phyloP scores from a whole-genome alignment of 2,329 filamentous ascomycete species.

The Ramichloridium luteum region DNA sequence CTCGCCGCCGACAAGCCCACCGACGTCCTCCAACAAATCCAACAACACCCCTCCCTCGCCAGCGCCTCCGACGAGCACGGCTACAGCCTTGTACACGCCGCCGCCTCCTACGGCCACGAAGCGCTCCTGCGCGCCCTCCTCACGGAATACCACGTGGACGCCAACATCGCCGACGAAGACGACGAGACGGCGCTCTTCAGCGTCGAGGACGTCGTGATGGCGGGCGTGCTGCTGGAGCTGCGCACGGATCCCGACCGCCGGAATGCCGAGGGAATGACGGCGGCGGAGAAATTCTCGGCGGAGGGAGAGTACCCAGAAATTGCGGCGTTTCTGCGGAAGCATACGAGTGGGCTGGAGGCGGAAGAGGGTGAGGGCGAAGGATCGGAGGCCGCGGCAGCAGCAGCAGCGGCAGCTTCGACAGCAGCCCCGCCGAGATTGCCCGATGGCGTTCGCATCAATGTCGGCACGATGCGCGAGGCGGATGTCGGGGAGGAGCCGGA shows the following conservation, averaged over 20 bases:
- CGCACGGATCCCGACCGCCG: conserved; percentile 52
- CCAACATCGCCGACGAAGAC: conserved; percentile 80
- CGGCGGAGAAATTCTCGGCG: conserved; percentile 63
- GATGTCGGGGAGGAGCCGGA: conserved; percentile 54
- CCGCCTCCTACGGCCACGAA: conserved; percentile 81
- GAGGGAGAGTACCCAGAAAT: conserved; percentile 71
- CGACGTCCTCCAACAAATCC: conserved; percentile 61
- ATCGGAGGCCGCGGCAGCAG: conserved; percentile 12
- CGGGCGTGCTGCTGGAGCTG: conserved; percentile 67
- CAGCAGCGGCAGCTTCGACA: conserved; percentile 19
- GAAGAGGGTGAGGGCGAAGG: conserved; percentile 1
- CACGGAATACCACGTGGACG: conserved; percentile 61
- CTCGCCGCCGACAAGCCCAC: conserved; percentile 68
- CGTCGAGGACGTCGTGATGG: conserved; percentile 69
- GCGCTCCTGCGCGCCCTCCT: conserved; percentile 66
- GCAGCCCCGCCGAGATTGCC: conserved; percentile 52
- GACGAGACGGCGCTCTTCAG: conserved; percentile 90
- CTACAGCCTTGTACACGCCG: conserved; percentile 88
- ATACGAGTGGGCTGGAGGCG: conserved; percentile 13
- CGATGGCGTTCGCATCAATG: conserved; percentile 61
- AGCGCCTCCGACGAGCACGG: conserved; percentile 76
- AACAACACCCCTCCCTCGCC: conserved; percentile 62
- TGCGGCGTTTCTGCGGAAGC: conserved; percentile 52
- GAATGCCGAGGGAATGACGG: conserved; percentile 67
- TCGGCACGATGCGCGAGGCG: conserved; percentile 56